phyloP scores from a whole-genome alignment of 208 protist genomes.

The Wallacemonas sp. region DNA sequence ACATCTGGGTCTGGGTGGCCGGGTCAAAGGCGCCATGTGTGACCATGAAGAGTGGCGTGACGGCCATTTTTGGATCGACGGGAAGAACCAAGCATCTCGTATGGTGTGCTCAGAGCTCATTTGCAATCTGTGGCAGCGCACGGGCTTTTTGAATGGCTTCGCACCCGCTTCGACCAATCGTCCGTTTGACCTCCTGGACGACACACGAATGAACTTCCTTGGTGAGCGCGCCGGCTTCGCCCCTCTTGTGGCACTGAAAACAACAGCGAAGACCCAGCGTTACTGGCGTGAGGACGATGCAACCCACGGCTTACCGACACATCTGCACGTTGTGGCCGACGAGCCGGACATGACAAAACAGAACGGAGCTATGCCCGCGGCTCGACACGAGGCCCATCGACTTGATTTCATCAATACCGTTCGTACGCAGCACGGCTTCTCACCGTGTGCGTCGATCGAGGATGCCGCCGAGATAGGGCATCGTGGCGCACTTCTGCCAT shows the following conservation, averaged over 20 bases:
- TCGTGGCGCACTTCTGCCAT: slow-evolving; percentile 22
- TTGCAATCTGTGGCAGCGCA: slow-evolving; percentile 64
- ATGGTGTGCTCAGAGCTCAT: slow-evolving; percentile 86
- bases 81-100: slow-evolving; percentile 41
- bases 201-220: slow-evolving; percentile 73
- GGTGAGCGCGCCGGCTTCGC: slow-evolving; percentile 25
- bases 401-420: slow-evolving; percentile 46
- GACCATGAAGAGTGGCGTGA: slow-evolving; percentile 23
- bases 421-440: slow-evolving; percentile 11
- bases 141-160: slow-evolving; percentile 59
- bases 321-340: too few relatives aligned
- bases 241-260: slow-evolving; percentile 37
- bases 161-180: slow-evolving; percentile 75
- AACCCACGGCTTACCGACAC: not conserved
- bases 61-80: slow-evolving; percentile 64
- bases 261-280: slow-evolving; percentile 4
- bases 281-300: slow-evolving; percentile 18
- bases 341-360: too few relatives aligned
- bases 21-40: not conserved
- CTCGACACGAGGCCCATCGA: slow-evolving; percentile 20
- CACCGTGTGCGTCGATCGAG: slow-evolving; percentile 24
- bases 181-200: slow-evolving; percentile 79
- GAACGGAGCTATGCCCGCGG: not conserved
- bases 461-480: slow-evolving; percentile 14
- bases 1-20: slow-evolving; percentile 29